Evolutionary conservation across 73 alveolate species (phyloP).

Genomic region (Tetrahymena elliotti): DNA sequence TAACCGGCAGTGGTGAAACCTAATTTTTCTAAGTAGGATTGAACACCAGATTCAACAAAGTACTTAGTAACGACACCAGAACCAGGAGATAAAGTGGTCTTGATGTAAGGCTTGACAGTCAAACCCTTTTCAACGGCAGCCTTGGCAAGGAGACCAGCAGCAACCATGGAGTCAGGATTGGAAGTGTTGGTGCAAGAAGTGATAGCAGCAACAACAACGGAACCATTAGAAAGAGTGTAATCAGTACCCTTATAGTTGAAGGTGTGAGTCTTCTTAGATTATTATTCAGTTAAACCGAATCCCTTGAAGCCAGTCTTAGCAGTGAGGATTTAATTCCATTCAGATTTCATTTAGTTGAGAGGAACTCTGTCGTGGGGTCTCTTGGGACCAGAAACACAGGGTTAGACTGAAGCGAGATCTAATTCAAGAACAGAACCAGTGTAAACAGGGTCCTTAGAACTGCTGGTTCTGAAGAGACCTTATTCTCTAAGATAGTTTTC

Average conservation of each 20-base stretch:
- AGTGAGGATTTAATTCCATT: slow-evolving; percentile 56
- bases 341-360: slow-evolving; percentile 44
- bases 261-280: slow-evolving; percentile 6
- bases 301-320: slow-evolving; percentile 72
- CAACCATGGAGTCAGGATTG: slow-evolving; percentile 83
- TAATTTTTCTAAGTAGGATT: slow-evolving; percentile 51
- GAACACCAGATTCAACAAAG: slow-evolving; percentile 62
- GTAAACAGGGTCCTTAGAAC: slow-evolving; percentile 51
- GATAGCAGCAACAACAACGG: slow-evolving; percentile 83
- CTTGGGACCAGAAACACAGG: slow-evolving; percentile 81
- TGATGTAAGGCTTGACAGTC: slow-evolving; percentile 59
- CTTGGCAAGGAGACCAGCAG: slow-evolving; percentile 88
- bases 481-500: slow-evolving; percentile 68
- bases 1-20: slow-evolving; percentile 86
- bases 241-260: slow-evolving; percentile 50
- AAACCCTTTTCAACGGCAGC: slow-evolving; percentile 82
- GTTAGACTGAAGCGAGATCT: slow-evolving; percentile 67
- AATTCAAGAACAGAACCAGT: slow-evolving; percentile 64
- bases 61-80: slow-evolving; percentile 74
- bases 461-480: slow-evolving; percentile 62
- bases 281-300: slow-evolving; percentile 51
- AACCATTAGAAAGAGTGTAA: slow-evolving; percentile 59
- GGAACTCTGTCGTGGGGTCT: slow-evolving; percentile 70
- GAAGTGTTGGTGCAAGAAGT: slow-evolving; percentile 90
- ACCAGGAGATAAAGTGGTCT: slow-evolving; percentile 87